phyloP scores from a whole-genome alignment of 768 basidiomycete species.

The Pleurotus sapidus region DNA sequence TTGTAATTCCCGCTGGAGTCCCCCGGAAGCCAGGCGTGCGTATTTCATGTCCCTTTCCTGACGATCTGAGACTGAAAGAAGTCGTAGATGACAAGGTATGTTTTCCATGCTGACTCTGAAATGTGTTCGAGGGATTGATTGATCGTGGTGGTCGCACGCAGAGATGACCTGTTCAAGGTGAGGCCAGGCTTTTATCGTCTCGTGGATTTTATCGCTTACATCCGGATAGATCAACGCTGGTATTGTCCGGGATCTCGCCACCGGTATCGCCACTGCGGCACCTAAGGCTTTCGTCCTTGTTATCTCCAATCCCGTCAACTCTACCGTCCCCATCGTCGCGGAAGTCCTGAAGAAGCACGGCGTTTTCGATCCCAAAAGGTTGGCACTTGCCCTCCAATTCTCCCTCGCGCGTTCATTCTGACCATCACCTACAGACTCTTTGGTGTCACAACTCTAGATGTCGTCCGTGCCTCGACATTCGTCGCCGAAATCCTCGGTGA shows the following conservation, averaged over 20 bases:
- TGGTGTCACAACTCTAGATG: slow-evolving; percentile 97
- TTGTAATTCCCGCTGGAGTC: slow-evolving; percentile 95
- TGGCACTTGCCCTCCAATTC: neutral
- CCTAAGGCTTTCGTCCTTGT: slow-evolving; percentile 94
- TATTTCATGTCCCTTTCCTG: slow-evolving; percentile 13
- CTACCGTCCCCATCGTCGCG: slow-evolving; percentile 94
- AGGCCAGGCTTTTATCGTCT: slow-evolving; percentile 11
- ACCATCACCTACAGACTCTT: slow-evolving; percentile 62
- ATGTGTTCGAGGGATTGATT: no score
- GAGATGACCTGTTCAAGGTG: slow-evolving; percentile 96
- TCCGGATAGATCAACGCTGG: slow-evolving; percentile 89
- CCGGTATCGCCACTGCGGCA: slow-evolving; percentile 75
- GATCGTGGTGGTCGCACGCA: slow-evolving; percentile 22
- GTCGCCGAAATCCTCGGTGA: slow-evolving; percentile 77
- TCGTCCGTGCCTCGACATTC: slow-evolving; percentile 97
- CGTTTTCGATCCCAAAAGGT: slow-evolving; percentile 92
- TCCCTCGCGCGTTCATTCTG: neutral
- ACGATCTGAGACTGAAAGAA: neutral
- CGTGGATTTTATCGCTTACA: neutral
- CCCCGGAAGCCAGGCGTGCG: slow-evolving; percentile 92
- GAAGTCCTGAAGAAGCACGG: slow-evolving; percentile 94
- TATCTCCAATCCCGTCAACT: slow-evolving; percentile 99
- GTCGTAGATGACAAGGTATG: slow-evolving; percentile 7
- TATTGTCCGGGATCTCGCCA: slow-evolving; percentile 91
- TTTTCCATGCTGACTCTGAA: slow-evolving; percentile 2